These are phyloP conservation scores for Sordariomycetes sp. DNA, from an alignment of 2,329 filamentous ascomycete genomes.

Conservation along the genomic window DNA sequence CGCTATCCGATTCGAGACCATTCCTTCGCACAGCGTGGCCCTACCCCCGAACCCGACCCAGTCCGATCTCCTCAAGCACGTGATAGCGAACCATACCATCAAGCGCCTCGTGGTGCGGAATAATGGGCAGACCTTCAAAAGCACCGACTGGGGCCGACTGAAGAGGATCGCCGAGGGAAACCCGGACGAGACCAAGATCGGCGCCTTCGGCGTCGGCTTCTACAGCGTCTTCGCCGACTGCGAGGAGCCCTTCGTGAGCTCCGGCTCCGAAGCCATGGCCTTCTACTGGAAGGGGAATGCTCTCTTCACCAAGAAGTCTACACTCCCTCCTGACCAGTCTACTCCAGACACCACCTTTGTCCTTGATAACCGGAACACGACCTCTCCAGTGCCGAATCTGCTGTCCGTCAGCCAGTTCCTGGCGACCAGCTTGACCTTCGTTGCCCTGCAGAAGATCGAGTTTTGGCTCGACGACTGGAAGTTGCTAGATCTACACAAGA, in stretches of 20 bases:
- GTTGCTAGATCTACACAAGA: constrained; percentile 69
- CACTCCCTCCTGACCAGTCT: constrained; percentile 52
- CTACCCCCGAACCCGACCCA: constrained; percentile 51
- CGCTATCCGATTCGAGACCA: constrained; percentile 81
- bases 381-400: constrained; percentile 74
- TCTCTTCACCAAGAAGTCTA: constrained; percentile 78
- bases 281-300: constrained; percentile 99
- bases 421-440: constrained; percentile 90
- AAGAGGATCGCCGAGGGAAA: constrained; percentile 99
- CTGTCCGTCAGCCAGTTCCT: constrained; percentile 84
- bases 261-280: constrained; percentile 84
- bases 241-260: constrained; percentile 93
- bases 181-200: constrained; percentile 97
- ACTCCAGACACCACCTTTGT: constrained; percentile 79
- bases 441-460: constrained; percentile 76
- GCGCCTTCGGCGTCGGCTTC: constrained; percentile 95
- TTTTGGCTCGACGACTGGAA: constrained; percentile 83
- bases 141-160: constrained; percentile 83
- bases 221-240: constrained; percentile 98
- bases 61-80: constrained; percentile 68
- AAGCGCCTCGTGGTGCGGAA: constrained; percentile 84
- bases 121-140: constrained; percentile 75
- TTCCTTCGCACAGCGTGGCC: constrained; percentile 68
- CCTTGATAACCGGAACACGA: constrained; percentile 81
- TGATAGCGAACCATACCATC: constrained; percentile 72